Conservation (phyloP, 306 rosid species). For the Rubus parviflorus region DNA sequence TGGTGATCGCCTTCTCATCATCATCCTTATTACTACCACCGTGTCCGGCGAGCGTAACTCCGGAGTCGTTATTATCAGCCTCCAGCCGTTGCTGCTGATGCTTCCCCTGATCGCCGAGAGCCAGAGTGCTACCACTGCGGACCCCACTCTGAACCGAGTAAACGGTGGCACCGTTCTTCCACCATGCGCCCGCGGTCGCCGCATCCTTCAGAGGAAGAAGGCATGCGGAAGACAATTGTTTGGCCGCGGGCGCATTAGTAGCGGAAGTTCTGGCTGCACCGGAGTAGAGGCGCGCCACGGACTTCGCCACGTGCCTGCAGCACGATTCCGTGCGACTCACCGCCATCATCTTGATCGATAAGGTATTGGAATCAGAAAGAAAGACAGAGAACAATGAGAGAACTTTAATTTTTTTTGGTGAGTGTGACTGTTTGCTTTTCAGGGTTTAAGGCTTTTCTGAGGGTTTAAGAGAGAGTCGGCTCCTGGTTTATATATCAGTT, state of each 20-base stretch:
- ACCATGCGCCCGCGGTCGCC: not conserved
- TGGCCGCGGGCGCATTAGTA: not conserved
- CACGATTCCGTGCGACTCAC: not conserved
- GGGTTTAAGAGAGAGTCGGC: not conserved
- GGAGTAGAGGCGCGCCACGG: slow-evolving; percentile 22
- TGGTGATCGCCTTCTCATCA: slow-evolving; percentile 30
- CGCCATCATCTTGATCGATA: not conserved
- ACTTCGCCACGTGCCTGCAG: not conserved
- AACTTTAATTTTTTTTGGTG: not conserved
- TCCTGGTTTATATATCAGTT: not conserved
- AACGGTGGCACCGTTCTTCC: not conserved
- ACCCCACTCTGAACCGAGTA: slow-evolving; percentile 1
- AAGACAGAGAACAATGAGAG: not conserved
- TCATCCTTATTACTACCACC: slow-evolving; percentile 21
- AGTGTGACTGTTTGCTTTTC: not conserved
- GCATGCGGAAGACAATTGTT: not conserved
- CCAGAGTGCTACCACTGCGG: slow-evolving; percentile 19
- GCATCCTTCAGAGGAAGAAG: not conserved
- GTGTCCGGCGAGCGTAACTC: not conserved
- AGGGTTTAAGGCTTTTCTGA: not conserved
- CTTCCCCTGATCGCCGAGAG: slow-evolving; percentile 25
- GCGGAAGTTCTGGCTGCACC: not conserved
- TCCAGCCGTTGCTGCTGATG: slow-evolving; percentile 4
- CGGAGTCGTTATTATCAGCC: slow-evolving; percentile 8
- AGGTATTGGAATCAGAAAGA: not conserved